Percentiles rank a stretch among this genome's conserved stretches.
Conservation (phyloP, 73 alveolate species). For the Paramecium bursaria region DNA sequence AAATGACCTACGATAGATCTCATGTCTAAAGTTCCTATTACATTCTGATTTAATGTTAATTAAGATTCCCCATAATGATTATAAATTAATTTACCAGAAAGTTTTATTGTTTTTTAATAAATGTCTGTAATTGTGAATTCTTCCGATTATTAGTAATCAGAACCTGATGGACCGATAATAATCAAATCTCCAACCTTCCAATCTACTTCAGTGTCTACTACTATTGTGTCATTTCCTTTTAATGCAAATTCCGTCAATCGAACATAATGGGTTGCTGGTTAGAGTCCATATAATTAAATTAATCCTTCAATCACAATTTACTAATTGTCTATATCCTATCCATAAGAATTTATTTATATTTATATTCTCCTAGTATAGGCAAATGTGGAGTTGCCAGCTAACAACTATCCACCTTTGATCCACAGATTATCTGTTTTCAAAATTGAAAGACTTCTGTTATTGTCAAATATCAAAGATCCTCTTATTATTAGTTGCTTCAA, state of each 20-base stretch:
- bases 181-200: slow-evolving; percentile 70
- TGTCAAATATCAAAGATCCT: slow-evolving; percentile 60
- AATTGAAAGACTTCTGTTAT: background rate
- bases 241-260: slow-evolving; percentile 54
- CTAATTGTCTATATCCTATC: slow-evolving; percentile 65
- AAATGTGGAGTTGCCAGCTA: slow-evolving; percentile 60
- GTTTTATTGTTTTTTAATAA: slow-evolving; percentile 36
- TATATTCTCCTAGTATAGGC: slow-evolving; percentile 60
- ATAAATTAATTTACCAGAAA: background rate
- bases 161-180: slow-evolving; percentile 61
- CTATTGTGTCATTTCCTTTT: slow-evolving; percentile 37
- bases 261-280: slow-evolving; percentile 58
- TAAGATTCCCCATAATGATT: slow-evolving; percentile 67
- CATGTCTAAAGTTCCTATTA: slow-evolving; percentile 54
- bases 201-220: slow-evolving; percentile 49
- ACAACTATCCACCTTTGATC: slow-evolving; percentile 60
- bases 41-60: slow-evolving; percentile 53
- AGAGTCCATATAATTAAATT: slow-evolving; percentile 17
- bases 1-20: slow-evolving; percentile 67
- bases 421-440: slow-evolving; percentile 55
- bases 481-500: background rate
- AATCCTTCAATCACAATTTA: slow-evolving; percentile 44
- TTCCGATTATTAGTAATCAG: slow-evolving; percentile 55
- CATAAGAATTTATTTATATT: slow-evolving; percentile 18
- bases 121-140: slow-evolving; percentile 44